These are phyloP conservation scores for Mycena kentingensis DNA, from an alignment of 768 basidiomycete species.

Conservation along the genomic window DNA sequence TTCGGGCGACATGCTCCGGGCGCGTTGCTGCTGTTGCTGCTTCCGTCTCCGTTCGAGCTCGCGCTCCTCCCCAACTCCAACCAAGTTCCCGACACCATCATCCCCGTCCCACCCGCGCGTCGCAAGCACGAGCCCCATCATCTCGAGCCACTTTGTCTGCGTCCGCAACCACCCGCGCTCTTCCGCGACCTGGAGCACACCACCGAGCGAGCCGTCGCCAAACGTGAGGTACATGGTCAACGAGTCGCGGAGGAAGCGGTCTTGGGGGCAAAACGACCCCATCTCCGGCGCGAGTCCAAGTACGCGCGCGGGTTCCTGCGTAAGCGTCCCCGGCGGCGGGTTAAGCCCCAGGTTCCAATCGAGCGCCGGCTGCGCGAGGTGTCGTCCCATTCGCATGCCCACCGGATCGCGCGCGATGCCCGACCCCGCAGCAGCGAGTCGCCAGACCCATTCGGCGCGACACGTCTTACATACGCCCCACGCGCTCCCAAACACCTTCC, in stretches of 20 bases:
- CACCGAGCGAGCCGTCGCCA: slow-evolving; percentile 65
- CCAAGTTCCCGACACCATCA: slow-evolving; percentile 22
- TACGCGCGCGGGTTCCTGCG: background rate
- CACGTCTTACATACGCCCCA: slow-evolving; percentile 66
- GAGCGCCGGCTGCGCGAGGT: slow-evolving; percentile 62
- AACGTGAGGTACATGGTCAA: slow-evolving; percentile 75
- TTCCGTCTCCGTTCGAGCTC: background rate
- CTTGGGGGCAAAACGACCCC: slow-evolving; percentile 30
- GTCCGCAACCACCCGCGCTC: slow-evolving; percentile 73
- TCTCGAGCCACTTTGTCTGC: slow-evolving; percentile 64
- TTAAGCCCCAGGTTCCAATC: background rate
- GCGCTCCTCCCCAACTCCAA: slow-evolving; percentile 1
- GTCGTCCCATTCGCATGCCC: slow-evolving; percentile 49
- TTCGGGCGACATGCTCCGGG: background rate
- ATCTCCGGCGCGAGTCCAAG: slow-evolving; percentile 46
- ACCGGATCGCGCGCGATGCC: slow-evolving; percentile 51
- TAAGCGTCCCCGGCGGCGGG: slow-evolving; percentile 50
- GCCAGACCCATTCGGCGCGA: slow-evolving; percentile 67
- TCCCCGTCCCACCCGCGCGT: slow-evolving; percentile 47
- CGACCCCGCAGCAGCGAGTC: slow-evolving; percentile 39
- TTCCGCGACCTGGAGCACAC: slow-evolving; percentile 60
- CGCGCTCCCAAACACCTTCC: slow-evolving; percentile 51
- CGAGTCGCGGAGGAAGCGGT: slow-evolving; percentile 57
- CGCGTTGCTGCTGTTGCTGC: background rate
- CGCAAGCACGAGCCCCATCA: slow-evolving; percentile 69